Base-by-base conservation (phyloP, 2,329 filamentous ascomycete genomes). In the Stylonectria norvegica region DNA sequence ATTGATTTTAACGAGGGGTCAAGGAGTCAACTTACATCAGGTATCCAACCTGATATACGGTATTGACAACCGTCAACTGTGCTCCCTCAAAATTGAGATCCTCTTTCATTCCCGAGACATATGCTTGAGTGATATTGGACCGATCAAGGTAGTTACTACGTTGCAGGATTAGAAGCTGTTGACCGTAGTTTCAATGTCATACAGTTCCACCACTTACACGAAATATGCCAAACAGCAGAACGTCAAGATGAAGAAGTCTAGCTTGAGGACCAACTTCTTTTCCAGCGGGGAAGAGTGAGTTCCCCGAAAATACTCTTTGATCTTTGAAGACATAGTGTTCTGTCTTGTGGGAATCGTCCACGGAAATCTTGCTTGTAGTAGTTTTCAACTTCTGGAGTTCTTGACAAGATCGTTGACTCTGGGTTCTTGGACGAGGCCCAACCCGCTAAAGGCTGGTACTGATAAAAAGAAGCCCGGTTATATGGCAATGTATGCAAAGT, bases 1-100 rank as follows among this genome's bases (percentile, higher is more conserved):
- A 4, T 15, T 4, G 28, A 76, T 77, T 1, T 73, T 65, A 0
- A 71, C 77, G 68, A 75, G 80, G 27, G 66, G 67, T 4, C 72
- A 68, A 38, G 47, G 49, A 38, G 59, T 40, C 34, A 74, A 73
- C 45, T 78, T 19, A 40, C 42, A 44, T 40, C 37, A 44, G 36
- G 11, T 44, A 44, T 29, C 42, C 42, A 1, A 34, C 27, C 15
- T 40, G 38, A 14, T 44, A 44, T 10, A 44, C 36, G 7, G 42
- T 37, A 28, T 42, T 42, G 30, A 45, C 40, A 10, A 22, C 23
- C 2, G 42, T 77, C 16, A 77, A 65, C 40, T 79, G 58, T 43
- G 77, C 77, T 3, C 66, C 65, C 33, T 70, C 66, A 33, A 79
- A 64, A 1, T 61, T 53, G 1, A 78, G 59, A 34, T 76, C 72